Evolutionary conservation across 495 filamentous ascomycete genomes (phyloP), one percentile per base, ranked within the genome.

Genomic region (Hyaloscypha finlandica): DNA sequence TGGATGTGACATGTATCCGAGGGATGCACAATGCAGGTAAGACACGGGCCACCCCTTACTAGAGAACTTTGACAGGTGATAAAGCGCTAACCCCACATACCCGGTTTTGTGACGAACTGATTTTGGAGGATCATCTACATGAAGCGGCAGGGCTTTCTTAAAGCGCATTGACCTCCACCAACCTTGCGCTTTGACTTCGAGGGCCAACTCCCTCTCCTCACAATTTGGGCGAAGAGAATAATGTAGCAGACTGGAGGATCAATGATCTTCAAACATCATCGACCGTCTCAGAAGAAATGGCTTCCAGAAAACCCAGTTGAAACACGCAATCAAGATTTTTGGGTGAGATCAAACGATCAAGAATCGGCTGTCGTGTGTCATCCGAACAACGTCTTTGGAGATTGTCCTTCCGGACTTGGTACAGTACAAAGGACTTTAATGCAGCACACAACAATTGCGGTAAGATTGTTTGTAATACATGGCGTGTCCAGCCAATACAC

Each of bases 121-220:
- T 8, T 12, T 11, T 4, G 42, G 42, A 48, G 42, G 42, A 48
- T 48, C 42, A 19, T 48, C 42, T 48, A 12, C 22, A 56, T 29
- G 8, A 9, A 9, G 53, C 6, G 1, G 25, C 22, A 53, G n/a
- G 20, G n/a, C 20, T 31, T 14, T 56, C 20, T 29, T 29, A 11
- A 56, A 29, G 20, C 53, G 53, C 53, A 56, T 56, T 56, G 53
- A 56, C 53, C 53, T 56, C 9, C 25, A 25, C 25, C 53, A 8
- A 9, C 29, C 53, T 30, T 19, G 3, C 42, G 42, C 42, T 48
- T 48, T 48, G 42, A 48, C 42, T 14, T 48, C 42, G 16, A 19
- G 16, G 16, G 11, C 16, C 11, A 48, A 48, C 42, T 6, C 42
- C 3, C 42, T 48, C 42, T 0, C 42, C 16, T 48, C 42, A 48